Percentiles rank a stretch among this genome's conserved stretches.
Conservation (phyloP, 163 green algal species). For the Scenedesmus sp. region DNA sequence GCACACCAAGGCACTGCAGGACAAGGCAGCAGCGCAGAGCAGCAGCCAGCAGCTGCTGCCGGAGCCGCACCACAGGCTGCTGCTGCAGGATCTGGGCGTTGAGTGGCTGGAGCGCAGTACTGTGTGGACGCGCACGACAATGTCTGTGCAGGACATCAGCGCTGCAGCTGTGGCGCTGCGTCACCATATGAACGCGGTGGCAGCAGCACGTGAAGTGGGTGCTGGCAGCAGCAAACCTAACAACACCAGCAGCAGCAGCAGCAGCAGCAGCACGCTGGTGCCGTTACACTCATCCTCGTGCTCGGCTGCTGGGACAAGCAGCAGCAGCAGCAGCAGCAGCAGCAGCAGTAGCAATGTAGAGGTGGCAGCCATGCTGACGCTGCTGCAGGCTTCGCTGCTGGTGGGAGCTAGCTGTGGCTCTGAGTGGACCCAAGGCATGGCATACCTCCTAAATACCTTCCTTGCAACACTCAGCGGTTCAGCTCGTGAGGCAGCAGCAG, state of each 20-base stretch:
- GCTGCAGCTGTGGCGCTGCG: no score
- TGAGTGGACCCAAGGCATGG: background rate
- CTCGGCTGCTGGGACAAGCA: no score
- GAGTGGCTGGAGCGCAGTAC: background rate
- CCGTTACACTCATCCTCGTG: no score
- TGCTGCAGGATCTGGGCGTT: background rate
- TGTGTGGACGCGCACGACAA: no score
- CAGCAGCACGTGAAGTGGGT: no score
- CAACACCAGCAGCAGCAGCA: background rate
- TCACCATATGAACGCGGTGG: no score
- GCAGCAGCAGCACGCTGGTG: background rate
- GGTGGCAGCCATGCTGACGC: background rate
- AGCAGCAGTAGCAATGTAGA: background rate
- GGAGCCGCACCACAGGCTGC: background rate
- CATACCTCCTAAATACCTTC: background rate
- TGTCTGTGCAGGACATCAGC: no score
- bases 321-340: background rate
- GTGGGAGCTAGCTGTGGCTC: background rate
- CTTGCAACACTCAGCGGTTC: background rate
- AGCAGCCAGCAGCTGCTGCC: background rate
- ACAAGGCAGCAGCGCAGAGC: background rate
- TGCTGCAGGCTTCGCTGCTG: background rate
- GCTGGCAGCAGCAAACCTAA: no score
- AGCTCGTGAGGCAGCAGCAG: background rate
- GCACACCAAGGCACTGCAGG: no score